These are phyloP conservation scores for Zasmidium angulare DNA, from an alignment of 2,329 filamentous ascomycete genomes.

Conservation along the genomic window DNA sequence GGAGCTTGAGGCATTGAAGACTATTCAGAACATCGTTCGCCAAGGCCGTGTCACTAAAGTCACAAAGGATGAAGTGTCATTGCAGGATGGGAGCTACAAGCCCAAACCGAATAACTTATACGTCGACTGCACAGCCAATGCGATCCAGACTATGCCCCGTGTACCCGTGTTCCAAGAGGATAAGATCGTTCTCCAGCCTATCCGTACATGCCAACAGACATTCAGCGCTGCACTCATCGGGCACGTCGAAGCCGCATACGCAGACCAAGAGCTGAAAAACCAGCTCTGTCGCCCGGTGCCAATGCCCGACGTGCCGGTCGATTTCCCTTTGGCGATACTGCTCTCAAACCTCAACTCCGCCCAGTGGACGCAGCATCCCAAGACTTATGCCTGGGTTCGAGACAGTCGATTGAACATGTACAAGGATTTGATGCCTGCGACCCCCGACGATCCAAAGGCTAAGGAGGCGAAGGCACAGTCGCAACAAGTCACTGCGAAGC, in stretches of 20 bases:
- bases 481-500: too few species aligned
- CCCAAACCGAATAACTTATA: constrained; percentile 15
- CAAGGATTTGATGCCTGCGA: constrained; percentile 1
- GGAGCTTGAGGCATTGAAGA: constrained; percentile 18
- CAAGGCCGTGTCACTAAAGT: constrained; percentile 14
- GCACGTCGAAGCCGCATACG: constrained; percentile 19
- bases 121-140: constrained; percentile 22
- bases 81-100: constrained; percentile 10
- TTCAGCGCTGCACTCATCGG: constrained; percentile 25
- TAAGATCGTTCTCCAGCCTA: constrained; percentile 19
- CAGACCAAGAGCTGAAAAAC: constrained; percentile 14
- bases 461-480: too few species aligned
- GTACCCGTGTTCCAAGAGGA: constrained; percentile 15
- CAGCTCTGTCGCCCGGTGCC: constrained; percentile 11
- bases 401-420: constrained; percentile 16
- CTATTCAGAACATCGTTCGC: constrained; percentile 15
- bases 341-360: constrained; percentile 11
- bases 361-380: constrained; percentile 8
- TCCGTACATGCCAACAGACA: constrained; percentile 23
- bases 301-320: constrained; percentile 16
- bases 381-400: constrained; percentile 13
- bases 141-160: constrained; percentile 7
- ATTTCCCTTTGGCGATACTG: constrained; percentile 7
- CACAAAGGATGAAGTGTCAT: constrained; percentile 4
- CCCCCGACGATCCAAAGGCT: too few species aligned